phyloP scores from a whole-genome alignment of 2,329 filamentous ascomycete species.

The Lecanicillium sp. region DNA sequence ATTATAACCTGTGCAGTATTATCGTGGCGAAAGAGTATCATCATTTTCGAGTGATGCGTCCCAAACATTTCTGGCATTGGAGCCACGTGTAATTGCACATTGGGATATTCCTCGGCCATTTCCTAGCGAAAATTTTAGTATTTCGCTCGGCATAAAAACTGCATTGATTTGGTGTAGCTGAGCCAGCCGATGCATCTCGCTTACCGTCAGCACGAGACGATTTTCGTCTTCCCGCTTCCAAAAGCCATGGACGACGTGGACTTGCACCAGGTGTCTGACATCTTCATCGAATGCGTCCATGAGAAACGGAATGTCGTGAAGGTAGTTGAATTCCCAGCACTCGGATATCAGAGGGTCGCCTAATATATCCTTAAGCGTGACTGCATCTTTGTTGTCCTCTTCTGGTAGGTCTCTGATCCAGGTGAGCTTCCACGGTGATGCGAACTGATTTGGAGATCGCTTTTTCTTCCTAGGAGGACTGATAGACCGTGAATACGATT shows the following conservation, averaged over 20 bases:
- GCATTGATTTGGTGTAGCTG: not conserved
- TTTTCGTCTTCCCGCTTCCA: constrained; percentile 60
- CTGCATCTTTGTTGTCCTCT: constrained; percentile 54
- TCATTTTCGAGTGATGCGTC: constrained; percentile 83
- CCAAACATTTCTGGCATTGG: constrained; percentile 80
- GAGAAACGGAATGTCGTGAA: constrained; percentile 53
- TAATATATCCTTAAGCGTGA: constrained; percentile 60
- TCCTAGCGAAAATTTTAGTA: constrained; percentile 35
- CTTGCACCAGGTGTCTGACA: constrained; percentile 37
- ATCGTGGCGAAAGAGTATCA: constrained; percentile 73
- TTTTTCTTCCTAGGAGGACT: constrained; percentile 37
- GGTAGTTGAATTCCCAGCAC: constrained; percentile 63
- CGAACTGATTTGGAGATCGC: constrained; percentile 19
- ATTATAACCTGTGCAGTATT: constrained; percentile 71
- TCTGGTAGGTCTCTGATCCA: constrained; percentile 56
- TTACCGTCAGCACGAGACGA: constrained; percentile 49
- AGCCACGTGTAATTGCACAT: constrained; percentile 64
- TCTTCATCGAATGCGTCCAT: constrained; percentile 47
- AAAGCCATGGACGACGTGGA: constrained; percentile 54
- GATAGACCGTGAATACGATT: constrained; percentile 30
- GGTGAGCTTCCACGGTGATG: constrained; percentile 67
- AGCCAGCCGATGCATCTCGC: constrained; percentile 11
- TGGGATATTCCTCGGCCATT: constrained; percentile 52
- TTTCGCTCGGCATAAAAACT: no score
- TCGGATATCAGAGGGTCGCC: constrained; percentile 67